A percentile compares a stretch with the other conserved stretches of the same genome.
These are phyloP conservation scores for Quambalaria eucalypti DNA, from an alignment of 1,284 basidiomycete genomes.

Conservation along the genomic window DNA sequence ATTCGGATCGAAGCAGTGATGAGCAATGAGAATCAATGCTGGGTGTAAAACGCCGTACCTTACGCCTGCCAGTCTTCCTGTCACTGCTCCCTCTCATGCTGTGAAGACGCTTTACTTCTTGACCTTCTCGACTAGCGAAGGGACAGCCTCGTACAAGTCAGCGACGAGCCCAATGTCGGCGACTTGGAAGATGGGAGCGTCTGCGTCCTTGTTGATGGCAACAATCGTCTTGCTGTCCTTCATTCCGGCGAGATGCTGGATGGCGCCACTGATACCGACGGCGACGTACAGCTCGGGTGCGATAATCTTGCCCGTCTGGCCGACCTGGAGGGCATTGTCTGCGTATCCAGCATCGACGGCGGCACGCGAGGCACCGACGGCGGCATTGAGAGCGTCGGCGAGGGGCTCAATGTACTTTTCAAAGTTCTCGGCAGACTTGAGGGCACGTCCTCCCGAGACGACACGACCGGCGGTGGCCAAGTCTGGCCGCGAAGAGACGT, in stretches of 20 bases:
- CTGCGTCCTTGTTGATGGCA: constrained; percentile 95
- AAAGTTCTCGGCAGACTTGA: constrained; percentile 92
- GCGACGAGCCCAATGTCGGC: constrained; percentile 89
- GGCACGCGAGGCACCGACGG: constrained; percentile 91
- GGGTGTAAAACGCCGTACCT: too few species aligned
- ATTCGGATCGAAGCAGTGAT: too few species aligned
- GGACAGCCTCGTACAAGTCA: constrained; percentile 47
- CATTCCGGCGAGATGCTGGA: constrained; percentile 98
- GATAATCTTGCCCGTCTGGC: constrained; percentile 84
- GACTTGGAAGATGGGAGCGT: constrained; percentile 98
- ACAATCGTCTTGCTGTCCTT: constrained; percentile 98
- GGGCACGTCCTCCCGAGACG: constrained; percentile 87
- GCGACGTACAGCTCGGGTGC: constrained; percentile 86
- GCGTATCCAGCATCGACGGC: constrained; percentile 98
- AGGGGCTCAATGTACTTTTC: constrained; percentile 78
- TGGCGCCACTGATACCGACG: constrained; percentile 92
- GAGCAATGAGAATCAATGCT: too few species aligned
- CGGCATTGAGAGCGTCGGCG: constrained; percentile 84
- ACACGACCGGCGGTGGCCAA: constrained; percentile 77
- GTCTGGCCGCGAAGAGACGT: constrained; percentile 87
- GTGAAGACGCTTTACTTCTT: too few species aligned
- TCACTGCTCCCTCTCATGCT: too few species aligned
- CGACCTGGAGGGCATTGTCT: constrained; percentile 95
- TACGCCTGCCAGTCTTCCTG: too few species aligned
- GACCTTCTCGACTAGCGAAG: constrained; percentile 26